Evolutionary conservation across 2,329 filamentous ascomycete genomes (phyloP).

Genomic region (Cyanodermella asteris): DNA sequence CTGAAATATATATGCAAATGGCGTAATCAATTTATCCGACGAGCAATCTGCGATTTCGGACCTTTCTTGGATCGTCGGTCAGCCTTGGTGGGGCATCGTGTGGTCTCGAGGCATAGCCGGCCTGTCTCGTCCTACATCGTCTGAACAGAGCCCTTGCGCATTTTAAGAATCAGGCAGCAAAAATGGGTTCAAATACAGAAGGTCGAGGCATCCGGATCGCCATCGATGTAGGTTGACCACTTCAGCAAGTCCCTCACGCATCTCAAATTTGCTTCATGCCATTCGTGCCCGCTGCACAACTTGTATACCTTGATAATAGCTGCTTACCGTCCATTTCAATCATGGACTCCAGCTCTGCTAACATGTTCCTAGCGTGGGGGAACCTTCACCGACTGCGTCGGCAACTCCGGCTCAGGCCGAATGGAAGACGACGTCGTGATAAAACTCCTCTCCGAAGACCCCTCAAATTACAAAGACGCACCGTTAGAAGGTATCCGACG

Average conservation of each 20-base stretch:
- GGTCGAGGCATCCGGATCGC: conserved; percentile 16
- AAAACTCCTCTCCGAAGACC: conserved; percentile 78
- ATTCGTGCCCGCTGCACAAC: too few relatives aligned
- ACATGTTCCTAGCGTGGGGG: conserved; percentile 40
- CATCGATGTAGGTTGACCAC: conserved; percentile 13
- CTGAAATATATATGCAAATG: too few relatives aligned
- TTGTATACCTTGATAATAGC: not conserved
- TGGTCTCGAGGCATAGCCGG: too few relatives aligned
- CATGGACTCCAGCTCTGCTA: conserved; percentile 3
- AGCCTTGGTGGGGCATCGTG: too few relatives aligned
- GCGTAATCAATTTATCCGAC: too few relatives aligned
- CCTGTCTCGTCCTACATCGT: too few relatives aligned
- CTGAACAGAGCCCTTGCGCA: too few relatives aligned
- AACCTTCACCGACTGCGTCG: conserved; percentile 83
- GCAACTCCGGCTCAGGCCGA: conserved; percentile 47
- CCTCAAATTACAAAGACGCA: conserved; percentile 74
- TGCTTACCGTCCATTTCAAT: not conserved
- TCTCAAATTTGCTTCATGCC: not conserved
- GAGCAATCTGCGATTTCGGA: too few relatives aligned
- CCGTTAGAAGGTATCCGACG: conserved; percentile 79
- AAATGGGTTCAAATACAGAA: conserved; percentile 6
- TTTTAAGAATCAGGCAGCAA: too few relatives aligned
- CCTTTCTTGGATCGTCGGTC: too few relatives aligned
- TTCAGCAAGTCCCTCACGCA: not conserved
- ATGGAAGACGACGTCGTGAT: conserved; percentile 59